phyloP scores from a whole-genome alignment of 768 basidiomycete species.

The Polyporus arcularius region DNA sequence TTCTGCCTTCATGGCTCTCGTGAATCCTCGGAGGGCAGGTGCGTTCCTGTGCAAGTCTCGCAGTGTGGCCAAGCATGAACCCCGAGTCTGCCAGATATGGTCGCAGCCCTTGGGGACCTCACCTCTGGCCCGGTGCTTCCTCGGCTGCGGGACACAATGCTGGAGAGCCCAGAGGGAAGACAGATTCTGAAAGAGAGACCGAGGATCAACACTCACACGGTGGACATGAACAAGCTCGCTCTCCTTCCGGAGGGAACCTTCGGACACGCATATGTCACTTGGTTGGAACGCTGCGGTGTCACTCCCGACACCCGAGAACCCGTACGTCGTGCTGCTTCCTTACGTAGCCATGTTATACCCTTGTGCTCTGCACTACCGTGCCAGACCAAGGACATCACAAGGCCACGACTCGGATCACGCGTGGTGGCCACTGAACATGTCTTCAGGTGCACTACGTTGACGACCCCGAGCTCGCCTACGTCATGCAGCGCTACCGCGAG shows the following conservation, averaged over 20 bases:
- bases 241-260: constrained; percentile 78
- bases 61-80: not conserved
- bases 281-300: constrained; percentile 86
- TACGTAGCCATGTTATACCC: not conserved
- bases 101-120: constrained; percentile 92
- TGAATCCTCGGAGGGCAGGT: constrained; percentile 86
- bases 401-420: not conserved
- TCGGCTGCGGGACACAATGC: constrained; percentile 74
- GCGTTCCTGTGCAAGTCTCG: not conserved
- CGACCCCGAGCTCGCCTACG: constrained; percentile 94
- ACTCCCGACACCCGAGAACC: constrained; percentile 94
- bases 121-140: constrained; percentile 82
- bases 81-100: constrained; percentile 67
- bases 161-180: constrained; percentile 78
- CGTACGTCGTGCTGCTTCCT: constrained; percentile 43
- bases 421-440: constrained; percentile 1
- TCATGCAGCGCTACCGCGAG: constrained; percentile 97
- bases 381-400: not conserved
- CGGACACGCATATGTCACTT: constrained; percentile 83
- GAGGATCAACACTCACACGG: constrained; percentile 70
- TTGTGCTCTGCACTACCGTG: not conserved
- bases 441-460: constrained; percentile 88
- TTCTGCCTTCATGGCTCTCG: constrained; percentile 78
- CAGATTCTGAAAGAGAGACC: constrained; percentile 83
- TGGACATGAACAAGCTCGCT: constrained; percentile 70